phyloP scores from a whole-genome alignment of 139 green algal genomes.

The Coccomyxa sp. region DNA sequence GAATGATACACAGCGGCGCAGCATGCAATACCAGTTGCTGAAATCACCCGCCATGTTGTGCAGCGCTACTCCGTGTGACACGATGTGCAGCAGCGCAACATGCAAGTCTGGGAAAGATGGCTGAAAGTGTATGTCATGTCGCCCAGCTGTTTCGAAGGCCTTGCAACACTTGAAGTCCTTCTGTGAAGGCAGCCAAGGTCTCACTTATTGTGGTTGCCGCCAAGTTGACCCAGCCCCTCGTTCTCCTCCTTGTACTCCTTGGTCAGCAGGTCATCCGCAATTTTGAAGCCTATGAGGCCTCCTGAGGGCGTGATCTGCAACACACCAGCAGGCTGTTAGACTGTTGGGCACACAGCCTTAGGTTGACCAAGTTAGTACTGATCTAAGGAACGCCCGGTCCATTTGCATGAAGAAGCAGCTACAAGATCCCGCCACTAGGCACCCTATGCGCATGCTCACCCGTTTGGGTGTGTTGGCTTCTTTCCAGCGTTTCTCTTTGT shows the following conservation, averaged over 20 bases:
- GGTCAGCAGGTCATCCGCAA: constrained; percentile 14
- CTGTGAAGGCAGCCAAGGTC: neutral
- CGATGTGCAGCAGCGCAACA: neutral
- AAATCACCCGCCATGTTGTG: no score
- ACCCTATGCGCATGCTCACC: neutral
- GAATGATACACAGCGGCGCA: no score
- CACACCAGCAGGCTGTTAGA: neutral
- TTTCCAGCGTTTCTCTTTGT: constrained; percentile 3
- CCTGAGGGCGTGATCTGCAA: constrained; percentile 11
- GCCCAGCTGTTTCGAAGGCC: neutral
- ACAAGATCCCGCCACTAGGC: neutral
- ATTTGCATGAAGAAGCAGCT: neutral
- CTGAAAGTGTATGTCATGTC: neutral
- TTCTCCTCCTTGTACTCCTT: constrained; percentile 12
- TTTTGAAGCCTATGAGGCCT: constrained; percentile 12
- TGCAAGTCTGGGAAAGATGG: neutral
- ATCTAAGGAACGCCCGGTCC: neutral
- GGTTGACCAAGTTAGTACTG: neutral
- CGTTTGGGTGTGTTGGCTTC: constrained; percentile 4
- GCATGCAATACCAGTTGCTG: no score
- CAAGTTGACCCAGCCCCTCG: neutral
- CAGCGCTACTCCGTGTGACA: no score
- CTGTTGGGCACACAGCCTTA: neutral
- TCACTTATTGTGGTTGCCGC: neutral
- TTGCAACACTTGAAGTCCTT: neutral